A percentile compares a stretch with the other conserved stretches of the same genome.
These are phyloP conservation scores for Spinellus fusiger DNA, from an alignment of 192 early-diverging fungal genomes.

Conservation along the genomic window DNA sequence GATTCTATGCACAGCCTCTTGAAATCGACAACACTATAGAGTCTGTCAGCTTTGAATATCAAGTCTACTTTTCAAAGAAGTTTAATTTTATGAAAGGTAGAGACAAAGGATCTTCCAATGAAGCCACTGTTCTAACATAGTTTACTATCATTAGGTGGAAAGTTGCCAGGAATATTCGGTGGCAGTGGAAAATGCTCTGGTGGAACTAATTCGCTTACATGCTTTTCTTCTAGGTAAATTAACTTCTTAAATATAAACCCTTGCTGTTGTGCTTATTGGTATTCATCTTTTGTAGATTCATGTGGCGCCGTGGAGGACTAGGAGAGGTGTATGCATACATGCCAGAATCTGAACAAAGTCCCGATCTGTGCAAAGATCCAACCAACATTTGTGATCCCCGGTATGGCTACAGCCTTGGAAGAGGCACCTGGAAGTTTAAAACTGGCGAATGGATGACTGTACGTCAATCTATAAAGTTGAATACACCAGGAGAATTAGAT, in stretches of 20 bases:
- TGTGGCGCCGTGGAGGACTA: conserved; percentile 41
- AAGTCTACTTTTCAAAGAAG: conserved; percentile 39
- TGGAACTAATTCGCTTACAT: conserved; percentile 37
- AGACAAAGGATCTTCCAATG: background rate
- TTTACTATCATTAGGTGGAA: conserved; percentile 35
- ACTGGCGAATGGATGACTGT: conserved; percentile 41
- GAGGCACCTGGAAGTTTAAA: conserved; percentile 39
- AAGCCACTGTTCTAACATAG: background rate
- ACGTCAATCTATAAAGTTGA: conserved; percentile 32
- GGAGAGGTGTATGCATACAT: conserved; percentile 51
- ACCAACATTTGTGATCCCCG: conserved; percentile 42
- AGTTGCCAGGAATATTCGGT: conserved; percentile 52
- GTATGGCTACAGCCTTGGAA: conserved; percentile 48
- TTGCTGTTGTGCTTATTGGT: background rate
- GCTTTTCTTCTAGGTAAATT: conserved; percentile 49
- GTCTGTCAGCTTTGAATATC: conserved; percentile 16
- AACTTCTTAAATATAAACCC: background rate
- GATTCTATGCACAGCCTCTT: conserved; percentile 30
- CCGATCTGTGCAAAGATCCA: conserved; percentile 19
- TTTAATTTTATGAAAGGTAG: conserved; percentile 48
- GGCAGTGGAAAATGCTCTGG: conserved; percentile 43
- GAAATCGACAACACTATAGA: background rate
- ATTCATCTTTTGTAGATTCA: conserved; percentile 20
- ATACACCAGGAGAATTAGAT: conserved; percentile 17
- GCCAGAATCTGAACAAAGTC: conserved; percentile 13